Percentiles rank a stretch among this genome's conserved stretches.
These are phyloP conservation scores for Scalesia atractyloides DNA, from an alignment of 129 eudicot species.

Conservation along the genomic window DNA sequence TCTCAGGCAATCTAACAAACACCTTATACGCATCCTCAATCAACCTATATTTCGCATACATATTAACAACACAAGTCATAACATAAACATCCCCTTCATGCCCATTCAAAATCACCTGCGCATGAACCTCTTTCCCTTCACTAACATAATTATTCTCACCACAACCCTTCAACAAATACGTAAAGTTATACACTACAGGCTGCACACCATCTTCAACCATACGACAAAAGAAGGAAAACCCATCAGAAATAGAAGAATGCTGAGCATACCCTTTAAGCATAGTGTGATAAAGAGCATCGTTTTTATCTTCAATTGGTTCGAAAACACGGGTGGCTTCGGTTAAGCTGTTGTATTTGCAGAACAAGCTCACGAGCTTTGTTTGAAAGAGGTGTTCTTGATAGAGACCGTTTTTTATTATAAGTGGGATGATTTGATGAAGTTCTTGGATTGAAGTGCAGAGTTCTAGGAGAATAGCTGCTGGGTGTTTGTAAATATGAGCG, in stretches of 20 bases:
- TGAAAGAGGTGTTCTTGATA: conserved; percentile 69
- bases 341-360: conserved; percentile 57
- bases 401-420: conserved; percentile 60
- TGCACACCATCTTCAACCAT: conserved; percentile 63
- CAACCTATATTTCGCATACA: conserved; percentile 75
- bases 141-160: conserved; percentile 51
- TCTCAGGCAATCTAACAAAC: conserved; percentile 85
- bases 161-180: conserved; percentile 74
- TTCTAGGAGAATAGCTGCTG: conserved; percentile 74
- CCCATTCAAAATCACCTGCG: conserved; percentile 65
- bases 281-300: conserved; percentile 76
- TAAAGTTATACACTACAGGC: conserved; percentile 67
- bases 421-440: conserved; percentile 78
- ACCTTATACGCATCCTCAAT: conserved; percentile 69
- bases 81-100: conserved; percentile 53
- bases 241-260: conserved; percentile 32
- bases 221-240: conserved; percentile 48
- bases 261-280: conserved; percentile 81
- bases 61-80: conserved; percentile 74
- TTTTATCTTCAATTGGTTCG: conserved; percentile 55
- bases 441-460: conserved; percentile 67
- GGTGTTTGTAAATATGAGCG: conserved; percentile 65
- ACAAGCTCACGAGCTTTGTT: conserved; percentile 76
- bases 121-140: conserved; percentile 73
- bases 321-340: conserved; percentile 77